Evolutionary conservation across 176 grass and related monocot genomes (phyloP).

Genomic region (Thinopyrum elongatum): DNA sequence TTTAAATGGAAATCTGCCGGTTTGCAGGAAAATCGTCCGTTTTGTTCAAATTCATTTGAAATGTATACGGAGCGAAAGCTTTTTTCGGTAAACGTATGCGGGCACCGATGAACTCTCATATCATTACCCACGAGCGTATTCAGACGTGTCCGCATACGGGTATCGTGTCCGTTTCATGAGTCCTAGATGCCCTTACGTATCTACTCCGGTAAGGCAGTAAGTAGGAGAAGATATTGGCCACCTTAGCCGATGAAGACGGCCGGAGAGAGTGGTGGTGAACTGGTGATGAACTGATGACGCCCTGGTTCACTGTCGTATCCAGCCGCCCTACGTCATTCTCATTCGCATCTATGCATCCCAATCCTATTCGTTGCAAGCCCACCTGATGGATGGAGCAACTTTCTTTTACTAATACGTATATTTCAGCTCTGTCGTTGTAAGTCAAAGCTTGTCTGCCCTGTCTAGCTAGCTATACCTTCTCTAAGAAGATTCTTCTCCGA

Average conservation of each 20-base stretch:
- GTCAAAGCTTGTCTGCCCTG: conserved; percentile 5
- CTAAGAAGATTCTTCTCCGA: neutral
- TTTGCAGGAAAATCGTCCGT: too few relatives aligned
- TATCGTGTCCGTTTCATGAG: too few relatives aligned
- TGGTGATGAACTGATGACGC: neutral
- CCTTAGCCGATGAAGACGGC: neutral
- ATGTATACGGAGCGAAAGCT: too few relatives aligned
- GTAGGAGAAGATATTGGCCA: neutral
- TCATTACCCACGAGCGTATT: fast-evolving
- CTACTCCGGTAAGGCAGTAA: too few relatives aligned
- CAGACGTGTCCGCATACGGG: too few relatives aligned
- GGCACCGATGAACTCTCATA: too few relatives aligned
- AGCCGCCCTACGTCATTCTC: conserved; percentile 15
- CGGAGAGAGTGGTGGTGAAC: neutral
- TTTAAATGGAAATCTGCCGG: too few relatives aligned
- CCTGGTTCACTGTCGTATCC: neutral
- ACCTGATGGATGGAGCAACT: neutral
- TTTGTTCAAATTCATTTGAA: too few relatives aligned
- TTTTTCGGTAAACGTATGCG: too few relatives aligned
- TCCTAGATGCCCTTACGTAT: too few relatives aligned
- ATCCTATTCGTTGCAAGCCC: neutral
- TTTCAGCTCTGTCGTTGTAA: neutral
- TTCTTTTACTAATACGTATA: too few relatives aligned
- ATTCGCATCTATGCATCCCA: neutral
- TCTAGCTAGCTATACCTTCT: neutral